These are phyloP conservation scores for Hymenoscyphus occultus DNA, from an alignment of 2,329 filamentous ascomycete genomes.

Conservation along the genomic window DNA sequence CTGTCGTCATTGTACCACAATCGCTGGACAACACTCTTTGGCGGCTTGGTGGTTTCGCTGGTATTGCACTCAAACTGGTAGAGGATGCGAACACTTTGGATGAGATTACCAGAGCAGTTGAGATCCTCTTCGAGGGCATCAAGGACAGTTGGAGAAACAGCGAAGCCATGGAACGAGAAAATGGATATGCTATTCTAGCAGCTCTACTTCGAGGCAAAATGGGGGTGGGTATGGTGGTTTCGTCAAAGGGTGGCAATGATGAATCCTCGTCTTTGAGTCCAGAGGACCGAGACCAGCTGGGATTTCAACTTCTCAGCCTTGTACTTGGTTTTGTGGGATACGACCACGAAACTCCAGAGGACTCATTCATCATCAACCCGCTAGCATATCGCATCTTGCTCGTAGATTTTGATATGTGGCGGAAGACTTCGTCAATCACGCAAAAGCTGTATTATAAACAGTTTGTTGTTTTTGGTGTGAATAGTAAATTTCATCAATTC, in stretches of 20 bases:
- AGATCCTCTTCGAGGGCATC: constrained; percentile 82
- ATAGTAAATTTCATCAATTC: constrained; percentile 88
- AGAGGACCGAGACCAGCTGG: constrained; percentile 54
- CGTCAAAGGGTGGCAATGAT: constrained; percentile 34
- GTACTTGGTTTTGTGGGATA: constrained; percentile 88
- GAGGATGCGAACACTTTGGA: constrained; percentile 71
- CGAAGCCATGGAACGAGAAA: constrained; percentile 95
- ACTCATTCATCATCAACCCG: constrained; percentile 93
- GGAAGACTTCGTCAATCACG: constrained; percentile 70
- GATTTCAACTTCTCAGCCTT: constrained; percentile 67
- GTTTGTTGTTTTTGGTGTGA: constrained; percentile 82
- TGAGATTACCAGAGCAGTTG: constrained; percentile 71
- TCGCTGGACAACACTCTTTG: constrained; percentile 89
- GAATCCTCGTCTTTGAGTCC: constrained; percentile 41
- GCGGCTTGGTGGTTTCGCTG: constrained; percentile 87
- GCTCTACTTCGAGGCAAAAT: constrained; percentile 82
- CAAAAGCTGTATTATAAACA: constrained; percentile 92
- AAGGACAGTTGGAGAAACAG: constrained; percentile 95
- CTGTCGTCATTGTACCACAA: constrained; percentile 76
- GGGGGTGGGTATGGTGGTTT: constrained; percentile 47
- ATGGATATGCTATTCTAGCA: constrained; percentile 85
- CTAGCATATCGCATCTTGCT: constrained; percentile 89
- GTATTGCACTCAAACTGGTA: constrained; percentile 78
- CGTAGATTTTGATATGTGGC: constrained; percentile 92
- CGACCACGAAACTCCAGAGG: constrained; percentile 71